phyloP scores from a whole-genome alignment of 2,329 filamentous ascomycete genomes.

The Neonectria ditissima region DNA sequence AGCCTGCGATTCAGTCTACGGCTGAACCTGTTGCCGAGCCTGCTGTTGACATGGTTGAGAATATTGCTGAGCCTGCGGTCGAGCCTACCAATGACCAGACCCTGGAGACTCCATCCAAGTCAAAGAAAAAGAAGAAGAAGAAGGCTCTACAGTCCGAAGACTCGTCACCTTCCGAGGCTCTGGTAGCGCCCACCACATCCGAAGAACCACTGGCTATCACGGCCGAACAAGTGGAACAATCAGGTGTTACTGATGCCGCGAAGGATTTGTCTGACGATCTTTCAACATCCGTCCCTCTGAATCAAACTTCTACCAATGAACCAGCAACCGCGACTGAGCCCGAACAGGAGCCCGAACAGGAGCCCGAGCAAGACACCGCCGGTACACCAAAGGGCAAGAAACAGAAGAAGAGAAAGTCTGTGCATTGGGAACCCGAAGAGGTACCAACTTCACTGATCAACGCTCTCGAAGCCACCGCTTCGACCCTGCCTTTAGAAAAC shows the following conservation, averaged over 20 bases:
- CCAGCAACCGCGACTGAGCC: constrained; percentile 7
- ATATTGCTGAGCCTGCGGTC: constrained; percentile 13
- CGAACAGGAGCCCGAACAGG: constrained; percentile 5
- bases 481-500: not conserved
- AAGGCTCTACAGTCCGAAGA: constrained; percentile 37
- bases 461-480: not conserved
- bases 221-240: constrained; percentile 13
- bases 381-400: constrained; percentile 25
- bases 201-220: constrained; percentile 14
- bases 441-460: not conserved
- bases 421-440: constrained; percentile 34
- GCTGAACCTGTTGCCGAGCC: not conserved
- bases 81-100: constrained; percentile 27
- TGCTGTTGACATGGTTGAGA: constrained; percentile 13
- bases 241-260: not conserved
- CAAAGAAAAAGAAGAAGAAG: constrained; percentile 46
- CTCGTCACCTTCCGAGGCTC: constrained; percentile 21
- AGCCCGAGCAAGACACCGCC: constrained; percentile 6
- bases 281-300: not conserved
- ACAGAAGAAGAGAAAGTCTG: constrained; percentile 36
- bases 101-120: constrained; percentile 19
- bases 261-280: constrained; percentile 13
- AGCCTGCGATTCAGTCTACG: not conserved
- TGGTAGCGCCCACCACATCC: constrained; percentile 7
- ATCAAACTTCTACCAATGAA: not conserved